Evolutionary conservation across 2,329 filamentous ascomycete genomes (phyloP).

Genomic region (Stenocarpella maydis): DNA sequence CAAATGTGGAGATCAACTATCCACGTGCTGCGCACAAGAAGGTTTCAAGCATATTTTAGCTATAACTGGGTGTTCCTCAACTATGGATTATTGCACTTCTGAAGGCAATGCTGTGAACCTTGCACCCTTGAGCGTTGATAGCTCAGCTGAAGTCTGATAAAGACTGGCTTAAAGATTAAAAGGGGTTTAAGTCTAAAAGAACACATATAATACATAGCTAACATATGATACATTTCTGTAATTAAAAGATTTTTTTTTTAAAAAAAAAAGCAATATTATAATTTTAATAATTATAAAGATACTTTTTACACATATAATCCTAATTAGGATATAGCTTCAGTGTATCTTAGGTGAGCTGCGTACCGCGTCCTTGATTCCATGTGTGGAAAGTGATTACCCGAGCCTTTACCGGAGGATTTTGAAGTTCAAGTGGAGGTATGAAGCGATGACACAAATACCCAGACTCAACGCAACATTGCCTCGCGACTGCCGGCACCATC

Average conservation of each 20-base stretch:
- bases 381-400: background rate
- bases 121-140: too few relatives aligned
- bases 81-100: background rate
- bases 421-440: background rate
- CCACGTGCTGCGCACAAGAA: background rate
- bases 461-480: constrained; percentile 3
- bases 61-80: background rate
- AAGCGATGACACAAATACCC: constrained; percentile 5
- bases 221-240: too few relatives aligned
- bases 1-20: background rate
- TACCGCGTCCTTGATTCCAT: background rate
- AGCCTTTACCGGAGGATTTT: background rate
- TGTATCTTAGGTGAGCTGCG: too few relatives aligned
- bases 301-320: too few relatives aligned
- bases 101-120: background rate
- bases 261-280: too few relatives aligned
- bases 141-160: too few relatives aligned
- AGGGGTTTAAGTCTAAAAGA: too few relatives aligned
- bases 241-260: too few relatives aligned
- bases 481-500: background rate
- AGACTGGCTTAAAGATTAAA: too few relatives aligned
- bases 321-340: too few relatives aligned
- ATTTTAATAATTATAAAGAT: too few relatives aligned
- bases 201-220: too few relatives aligned
- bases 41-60: background rate